Evolutionary conservation across 2,329 filamentous ascomycete species (phyloP), one percentile per base, ranked within the genome.

Genomic region (Talaromyces sp.): DNA sequence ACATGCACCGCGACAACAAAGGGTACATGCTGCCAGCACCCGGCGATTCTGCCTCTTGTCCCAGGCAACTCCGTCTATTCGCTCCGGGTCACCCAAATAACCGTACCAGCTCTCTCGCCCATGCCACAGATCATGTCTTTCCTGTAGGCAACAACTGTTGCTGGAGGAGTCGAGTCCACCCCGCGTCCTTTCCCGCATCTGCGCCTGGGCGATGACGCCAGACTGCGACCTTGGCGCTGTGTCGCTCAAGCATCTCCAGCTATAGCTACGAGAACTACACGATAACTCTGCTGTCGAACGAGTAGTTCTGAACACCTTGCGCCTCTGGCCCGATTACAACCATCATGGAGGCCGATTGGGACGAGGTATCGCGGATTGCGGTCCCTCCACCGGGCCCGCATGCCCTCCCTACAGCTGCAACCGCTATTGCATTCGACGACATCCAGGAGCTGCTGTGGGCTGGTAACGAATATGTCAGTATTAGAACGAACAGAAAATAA

Each of bases 361-460:
- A 76, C 71, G 73, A 96, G 89, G 86, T 96, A 76, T 86, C 87
- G 77, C 89, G 92, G 77, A 87, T 95, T 78, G 84, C 87, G 74
- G 86, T 96, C 77, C 91, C 92, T 75, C 87, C 90, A 70, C 87
- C 90, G 70, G 88, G 86, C 72, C 82, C 86, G 70, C 87, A 89
- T 79, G 84, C 84, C 66, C 80, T 89, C 70, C 84, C 88, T 51
- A 89, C 89, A 25, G 86, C 86, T 61, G 86, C 92, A 67, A 88
- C 90, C 52, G 88, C 92, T 2, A 85, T 97, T 75, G 89, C 90
- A 55, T 99, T 99, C 76, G 95, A 99, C 75, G 89, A 89, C 61
- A 83, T 84, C 44, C 90, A 96, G 74, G 95, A 99, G 75, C 83
- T 99, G 39, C 78, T 99, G 58, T 99, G 96, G 95, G 87, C 88